Percentiles rank a stretch among this genome's conserved stretches.
These are phyloP conservation scores for Teratosphaeria nubilosa DNA, from an alignment of 2,329 filamentous ascomycete genomes.

Conservation along the genomic window DNA sequence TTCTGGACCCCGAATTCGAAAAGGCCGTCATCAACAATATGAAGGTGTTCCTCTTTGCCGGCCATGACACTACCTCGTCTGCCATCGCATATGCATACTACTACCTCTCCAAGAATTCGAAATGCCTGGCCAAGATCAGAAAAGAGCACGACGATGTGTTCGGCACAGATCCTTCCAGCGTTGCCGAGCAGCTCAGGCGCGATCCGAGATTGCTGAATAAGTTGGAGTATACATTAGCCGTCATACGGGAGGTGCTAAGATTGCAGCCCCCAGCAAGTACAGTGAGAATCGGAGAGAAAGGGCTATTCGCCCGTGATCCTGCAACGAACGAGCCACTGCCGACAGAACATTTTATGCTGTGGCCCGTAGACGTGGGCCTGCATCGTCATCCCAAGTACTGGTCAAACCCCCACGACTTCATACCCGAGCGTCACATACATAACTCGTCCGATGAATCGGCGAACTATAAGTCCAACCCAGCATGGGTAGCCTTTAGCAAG, in stretches of 20 bases:
- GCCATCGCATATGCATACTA: constrained; percentile 30
- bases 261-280: constrained; percentile 42
- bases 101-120: constrained; percentile 28
- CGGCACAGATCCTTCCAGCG: constrained; percentile 28
- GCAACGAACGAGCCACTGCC: constrained; percentile 34
- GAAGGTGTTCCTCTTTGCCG: constrained; percentile 34
- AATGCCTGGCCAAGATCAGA: constrained; percentile 27
- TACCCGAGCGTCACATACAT: constrained; percentile 4
- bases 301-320: constrained; percentile 32
- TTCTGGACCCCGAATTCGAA: constrained; percentile 28
- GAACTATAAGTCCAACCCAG: constrained; percentile 31
- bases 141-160: constrained; percentile 46
- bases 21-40: constrained; percentile 26
- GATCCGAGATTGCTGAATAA: constrained; percentile 40
- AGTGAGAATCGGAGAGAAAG: constrained; percentile 23
- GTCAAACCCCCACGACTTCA: constrained; percentile 27
- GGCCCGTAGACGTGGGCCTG: constrained; percentile 28
- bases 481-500: constrained; percentile 47
- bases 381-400: constrained; percentile 30
- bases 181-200: constrained; percentile 29
- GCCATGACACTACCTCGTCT: constrained; percentile 33
- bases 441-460: constrained; percentile 19
- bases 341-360: constrained; percentile 36
- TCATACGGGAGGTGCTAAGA: constrained; percentile 45
- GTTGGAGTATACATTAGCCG: constrained; percentile 42